These are phyloP conservation scores for Chalaropsis ovoidea DNA, from an alignment of 2,329 filamentous ascomycete genomes.

Conservation along the genomic window DNA sequence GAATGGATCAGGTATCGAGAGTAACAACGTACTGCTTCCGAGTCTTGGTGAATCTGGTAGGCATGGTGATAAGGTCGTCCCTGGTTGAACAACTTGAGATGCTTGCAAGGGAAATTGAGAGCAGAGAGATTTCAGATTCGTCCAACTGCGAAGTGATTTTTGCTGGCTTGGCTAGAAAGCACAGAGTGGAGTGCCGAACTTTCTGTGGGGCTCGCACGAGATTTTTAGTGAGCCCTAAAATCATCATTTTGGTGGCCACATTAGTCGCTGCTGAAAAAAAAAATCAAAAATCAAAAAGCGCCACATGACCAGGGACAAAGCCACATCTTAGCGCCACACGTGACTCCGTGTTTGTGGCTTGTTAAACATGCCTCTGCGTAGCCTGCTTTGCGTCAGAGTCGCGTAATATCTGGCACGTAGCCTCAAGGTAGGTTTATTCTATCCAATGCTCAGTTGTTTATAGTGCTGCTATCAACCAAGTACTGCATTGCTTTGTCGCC, in stretches of 20 bases:
- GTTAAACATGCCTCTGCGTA: slow-evolving; percentile 1
- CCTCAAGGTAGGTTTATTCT: neutral
- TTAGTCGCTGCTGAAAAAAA: slow-evolving; percentile 9
- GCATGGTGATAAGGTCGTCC: slow-evolving; percentile 45
- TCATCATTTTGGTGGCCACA: slow-evolving; percentile 2
- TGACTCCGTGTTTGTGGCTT: slow-evolving; percentile 18
- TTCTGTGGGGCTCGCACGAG: slow-evolving; percentile 24
- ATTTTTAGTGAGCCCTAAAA: slow-evolving; percentile 24
- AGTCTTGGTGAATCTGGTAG: slow-evolving; percentile 66
- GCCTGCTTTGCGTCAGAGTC: neutral
- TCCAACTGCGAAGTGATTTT: slow-evolving; percentile 24
- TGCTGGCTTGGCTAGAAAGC: slow-evolving; percentile 21
- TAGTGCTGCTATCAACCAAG: neutral
- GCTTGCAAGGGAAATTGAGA: slow-evolving; percentile 24
- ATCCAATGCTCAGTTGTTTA: neutral
- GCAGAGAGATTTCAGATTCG: slow-evolving; percentile 25
- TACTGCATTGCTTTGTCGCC: neutral
- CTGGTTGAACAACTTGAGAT: slow-evolving; percentile 29
- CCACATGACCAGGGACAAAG: neutral
- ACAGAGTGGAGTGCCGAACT: slow-evolving; percentile 20
- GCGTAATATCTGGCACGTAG: neutral
- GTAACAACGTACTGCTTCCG: slow-evolving; percentile 59
- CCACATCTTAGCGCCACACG: neutral
- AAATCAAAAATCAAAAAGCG: neutral
- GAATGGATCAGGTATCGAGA: slow-evolving; percentile 20